Base-by-base conservation (phyloP, 2,329 filamentous ascomycete genomes). In the Raffaelea ambrosiae region DNA sequence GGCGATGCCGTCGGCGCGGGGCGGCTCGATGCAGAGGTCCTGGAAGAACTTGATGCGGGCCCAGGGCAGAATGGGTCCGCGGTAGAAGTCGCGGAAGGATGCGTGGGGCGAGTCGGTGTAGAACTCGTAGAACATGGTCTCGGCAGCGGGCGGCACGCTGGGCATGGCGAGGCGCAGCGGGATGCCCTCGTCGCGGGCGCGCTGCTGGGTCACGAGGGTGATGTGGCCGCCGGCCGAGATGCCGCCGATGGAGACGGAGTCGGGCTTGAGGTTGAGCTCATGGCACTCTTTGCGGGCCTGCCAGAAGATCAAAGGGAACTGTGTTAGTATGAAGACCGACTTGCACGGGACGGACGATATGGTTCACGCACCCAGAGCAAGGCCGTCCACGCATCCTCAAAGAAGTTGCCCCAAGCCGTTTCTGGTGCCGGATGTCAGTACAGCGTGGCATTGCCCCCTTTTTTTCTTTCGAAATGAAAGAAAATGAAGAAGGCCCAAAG, bases 201-300 rank as follows among this genome's bases (percentile, higher is more conserved):
- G 55, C 49, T 65, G 64, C 35, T 67, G 64, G 5, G 68, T 48
- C 8, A 67, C 53, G 18, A 66, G 22, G 36, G 54, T 55, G 48
- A 67, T 66, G 47, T 64, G 96, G 3, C 50, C 64, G 10, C 66
- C 66, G 1, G 66, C 66, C 0, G 66, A 68, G 22, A 69, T 57
- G 16, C 66, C 66, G 23, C 66, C 64, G 20, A 67, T 48, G 3
- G 65, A 66, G 20, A 69, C 41, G 7, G 65, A 67, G 31, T 57
- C 51, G 0, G 59, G 56, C 4, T 59, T 57, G 44, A 66, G 55
- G 40, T 63, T 62, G 45, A 67, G 54, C 4, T 48, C 42, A 1
- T 46, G 23, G 3, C 61, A 55, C 1, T 58, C 57, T 16, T 58
- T 49, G n/a, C 59, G 57, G 31, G 50, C 54, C 62, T 65, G 23